Evolutionary conservation across 2,329 filamentous ascomycete genomes (phyloP), one percentile per base, ranked within the genome.

Genomic region (Fusarium torulosum): DNA sequence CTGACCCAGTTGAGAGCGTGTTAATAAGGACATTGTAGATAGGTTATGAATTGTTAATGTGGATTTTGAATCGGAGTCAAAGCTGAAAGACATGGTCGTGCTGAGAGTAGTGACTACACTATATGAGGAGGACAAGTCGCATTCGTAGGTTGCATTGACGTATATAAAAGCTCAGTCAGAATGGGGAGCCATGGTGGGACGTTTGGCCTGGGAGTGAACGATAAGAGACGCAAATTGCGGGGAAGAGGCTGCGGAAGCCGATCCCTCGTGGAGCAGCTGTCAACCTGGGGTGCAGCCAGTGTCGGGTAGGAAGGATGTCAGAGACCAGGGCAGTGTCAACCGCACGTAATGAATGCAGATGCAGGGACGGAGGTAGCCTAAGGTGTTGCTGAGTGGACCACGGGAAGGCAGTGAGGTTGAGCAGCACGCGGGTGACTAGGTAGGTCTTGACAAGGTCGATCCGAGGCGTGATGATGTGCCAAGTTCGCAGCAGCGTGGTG

Each of bases 1-100:
- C 62, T 80, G 79, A 69, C 78, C 78, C 46, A 83, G 83, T 74
- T 83, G 81, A 58, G 79, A 74, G 59, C 52, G 65, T 66, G 52
- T 65, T 67, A 82, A 78, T 56, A 79, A 76, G 67, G 81, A 76
- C 81, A 85, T 83, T 73, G 75, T 75, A 70, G 77, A 74, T 69
- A 80, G 69, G 60, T 72, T 63, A 58, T 64, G 53, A 59, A 66
- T 45, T 69, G 59, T 56, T 53, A 65, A 65, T 54, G 66, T 70
- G 52, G 60, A 59, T 59, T 70, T 72, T 52, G 63, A 64, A 54
- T 68, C 73, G 52, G 61, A 52, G 56, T 72, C 72, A 67, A 71
- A 58, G 65, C 60, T 70, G 65, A 63, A 64, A 70, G 70, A 72
- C 70, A 72, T 72, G 67, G 37, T 59, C 53, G 54, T 69, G 60